These are phyloP conservation scores for Penicillium sp. DNA, from an alignment of 2,329 filamentous ascomycete genomes.

Conservation along the genomic window DNA sequence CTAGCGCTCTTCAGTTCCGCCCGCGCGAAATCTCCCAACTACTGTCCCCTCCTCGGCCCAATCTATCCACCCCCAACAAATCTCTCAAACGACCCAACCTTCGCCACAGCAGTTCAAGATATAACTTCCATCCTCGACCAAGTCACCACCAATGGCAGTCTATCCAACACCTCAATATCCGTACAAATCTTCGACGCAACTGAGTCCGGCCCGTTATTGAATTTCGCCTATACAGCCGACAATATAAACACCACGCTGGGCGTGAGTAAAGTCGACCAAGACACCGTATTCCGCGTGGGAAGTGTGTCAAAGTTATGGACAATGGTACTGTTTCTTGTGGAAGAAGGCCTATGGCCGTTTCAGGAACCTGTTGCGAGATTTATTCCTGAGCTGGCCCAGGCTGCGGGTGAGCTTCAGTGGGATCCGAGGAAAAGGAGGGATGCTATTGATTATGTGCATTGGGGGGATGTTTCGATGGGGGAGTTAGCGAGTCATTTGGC, in stretches of 20 bases:
- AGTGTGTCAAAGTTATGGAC: constrained; percentile 54
- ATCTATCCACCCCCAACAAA: constrained; percentile 16
- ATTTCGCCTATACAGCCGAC: constrained; percentile 14
- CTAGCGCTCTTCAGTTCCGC: background rate
- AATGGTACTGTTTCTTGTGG: constrained; percentile 43
- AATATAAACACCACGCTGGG: constrained; percentile 17
- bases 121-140: constrained; percentile 13
- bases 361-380: constrained; percentile 34
- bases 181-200: constrained; percentile 20
- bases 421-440: constrained; percentile 18
- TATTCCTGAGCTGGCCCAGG: constrained; percentile 32
- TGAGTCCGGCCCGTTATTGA: constrained; percentile 10
- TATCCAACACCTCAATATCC: constrained; percentile 17
- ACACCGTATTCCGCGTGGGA: constrained; percentile 53
- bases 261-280: constrained; percentile 40
- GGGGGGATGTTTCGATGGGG: constrained; percentile 47
- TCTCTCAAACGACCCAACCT: constrained; percentile 8
- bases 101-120: constrained; percentile 11
- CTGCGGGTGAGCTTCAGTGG: constrained; percentile 2
- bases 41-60: constrained; percentile 19
- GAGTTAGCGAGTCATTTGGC: constrained; percentile 47
- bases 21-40: background rate
- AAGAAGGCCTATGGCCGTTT: constrained; percentile 29
- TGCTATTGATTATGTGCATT: constrained; percentile 34
- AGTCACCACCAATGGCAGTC: constrained; percentile 7